Conservation (phyloP, 163 green algal species). For the Coccomyxa subellipsoidea region DNA sequence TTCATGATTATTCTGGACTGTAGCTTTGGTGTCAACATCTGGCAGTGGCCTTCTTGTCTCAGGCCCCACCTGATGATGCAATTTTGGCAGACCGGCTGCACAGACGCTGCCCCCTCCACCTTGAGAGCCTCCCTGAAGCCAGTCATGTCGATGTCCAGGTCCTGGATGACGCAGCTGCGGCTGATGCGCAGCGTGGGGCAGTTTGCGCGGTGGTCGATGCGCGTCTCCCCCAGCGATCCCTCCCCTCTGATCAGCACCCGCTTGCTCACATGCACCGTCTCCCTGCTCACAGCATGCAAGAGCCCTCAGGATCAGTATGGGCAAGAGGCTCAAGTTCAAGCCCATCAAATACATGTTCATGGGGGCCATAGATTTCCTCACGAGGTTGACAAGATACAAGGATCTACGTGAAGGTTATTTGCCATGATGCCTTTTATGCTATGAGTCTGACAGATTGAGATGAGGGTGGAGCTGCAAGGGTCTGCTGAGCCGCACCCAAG, state of each 20-base stretch:
- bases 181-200: constrained; percentile 55
- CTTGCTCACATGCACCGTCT: constrained; percentile 52
- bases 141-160: constrained; percentile 65
- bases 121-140: constrained; percentile 61
- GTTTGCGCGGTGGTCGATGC: constrained; percentile 69
- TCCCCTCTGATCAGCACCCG: constrained; percentile 64
- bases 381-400: too few relatives aligned
- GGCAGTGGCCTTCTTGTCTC: too few relatives aligned
- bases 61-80: constrained; percentile 38
- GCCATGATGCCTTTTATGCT: too few relatives aligned
- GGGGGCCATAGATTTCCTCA: too few relatives aligned
- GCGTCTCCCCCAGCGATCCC: constrained; percentile 47
- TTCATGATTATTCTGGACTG: too few relatives aligned
- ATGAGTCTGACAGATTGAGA: too few relatives aligned
- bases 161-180: constrained; percentile 38
- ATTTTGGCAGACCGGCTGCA: constrained; percentile 27
- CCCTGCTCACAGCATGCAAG: constrained; percentile 17
- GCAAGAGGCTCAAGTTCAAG: too few relatives aligned
- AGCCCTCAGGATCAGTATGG: neutral
- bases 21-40: too few relatives aligned
- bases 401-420: too few relatives aligned
- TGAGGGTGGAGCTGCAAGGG: neutral
- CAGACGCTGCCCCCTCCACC: constrained; percentile 25
- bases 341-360: too few relatives aligned
- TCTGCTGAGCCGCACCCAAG: constrained; percentile 36